phyloP scores from a whole-genome alignment of 495 filamentous ascomycete genomes.

The Wilcoxina mikolae region DNA sequence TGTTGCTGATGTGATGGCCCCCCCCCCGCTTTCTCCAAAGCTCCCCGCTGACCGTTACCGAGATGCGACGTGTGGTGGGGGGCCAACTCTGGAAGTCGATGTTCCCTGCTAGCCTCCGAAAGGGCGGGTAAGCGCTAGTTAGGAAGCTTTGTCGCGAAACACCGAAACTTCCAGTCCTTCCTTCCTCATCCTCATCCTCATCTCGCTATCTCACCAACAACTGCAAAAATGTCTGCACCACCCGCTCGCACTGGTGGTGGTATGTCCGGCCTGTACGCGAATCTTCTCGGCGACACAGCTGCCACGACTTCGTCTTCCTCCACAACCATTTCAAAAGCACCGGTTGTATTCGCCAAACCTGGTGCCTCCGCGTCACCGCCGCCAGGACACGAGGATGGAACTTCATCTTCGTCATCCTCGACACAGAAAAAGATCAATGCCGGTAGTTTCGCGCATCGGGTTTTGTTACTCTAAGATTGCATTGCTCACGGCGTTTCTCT shows the following conservation, averaged over 20 bases:
- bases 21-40: background rate
- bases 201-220: background rate
- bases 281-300: conserved; percentile 40
- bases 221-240: conserved; percentile 13
- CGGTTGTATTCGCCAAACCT: conserved; percentile 57
- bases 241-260: conserved; percentile 16
- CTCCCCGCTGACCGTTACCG: background rate
- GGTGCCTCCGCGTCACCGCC: conserved; percentile 4
- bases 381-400: too few relatives aligned
- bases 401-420: too few relatives aligned
- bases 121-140: background rate
- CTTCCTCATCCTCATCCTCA: too few relatives aligned
- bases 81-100: background rate
- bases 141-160: background rate
- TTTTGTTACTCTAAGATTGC: background rate
- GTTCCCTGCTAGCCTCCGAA: background rate
- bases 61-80: background rate
- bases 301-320: conserved; percentile 32
- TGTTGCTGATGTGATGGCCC: background rate
- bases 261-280: conserved; percentile 42
- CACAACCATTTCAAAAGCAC: conserved; percentile 58
- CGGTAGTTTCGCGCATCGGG: conserved; percentile 38
- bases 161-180: too few relatives aligned
- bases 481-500: conserved; percentile 15
- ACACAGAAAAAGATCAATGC: conserved; percentile 56